A percentile compares a stretch with the other conserved stretches of the same genome.
Conservation (phyloP, 2,329 filamentous ascomycete genomes). For the Septoria petroselini region DNA sequence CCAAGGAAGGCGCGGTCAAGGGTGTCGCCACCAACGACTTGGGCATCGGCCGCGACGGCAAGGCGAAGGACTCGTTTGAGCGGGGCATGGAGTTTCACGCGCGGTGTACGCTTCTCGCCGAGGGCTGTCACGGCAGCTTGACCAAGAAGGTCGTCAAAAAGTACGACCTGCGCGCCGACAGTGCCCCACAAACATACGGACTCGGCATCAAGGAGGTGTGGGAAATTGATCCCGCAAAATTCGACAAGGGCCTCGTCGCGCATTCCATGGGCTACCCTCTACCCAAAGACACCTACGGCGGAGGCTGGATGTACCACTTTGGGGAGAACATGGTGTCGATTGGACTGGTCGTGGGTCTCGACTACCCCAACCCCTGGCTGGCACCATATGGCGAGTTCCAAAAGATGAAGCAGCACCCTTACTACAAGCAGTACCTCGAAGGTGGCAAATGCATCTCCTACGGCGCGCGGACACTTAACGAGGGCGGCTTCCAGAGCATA, state of each 20-base stretch:
- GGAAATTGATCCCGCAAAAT: constrained; percentile 92
- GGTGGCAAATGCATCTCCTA: constrained; percentile 98
- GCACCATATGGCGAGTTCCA: constrained; percentile 96
- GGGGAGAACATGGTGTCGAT: constrained; percentile 93
- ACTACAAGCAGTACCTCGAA: constrained; percentile 82
- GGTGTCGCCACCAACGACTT: constrained; percentile 96
- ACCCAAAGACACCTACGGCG: constrained; percentile 84
- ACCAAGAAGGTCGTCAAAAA: constrained; percentile 94
- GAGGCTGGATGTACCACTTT: constrained; percentile 99
- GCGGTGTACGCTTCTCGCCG: constrained; percentile 82
- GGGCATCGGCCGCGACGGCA: constrained; percentile 75
- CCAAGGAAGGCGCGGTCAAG: constrained; percentile 78
- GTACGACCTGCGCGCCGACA: constrained; percentile 83
- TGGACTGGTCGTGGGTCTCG: constrained; percentile 85
- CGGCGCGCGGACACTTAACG: constrained; percentile 83
- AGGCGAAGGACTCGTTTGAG: constrained; percentile 86
- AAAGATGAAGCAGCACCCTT: constrained; percentile 96
- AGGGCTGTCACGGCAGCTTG: constrained; percentile 93
- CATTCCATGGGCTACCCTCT: constrained; percentile 94
- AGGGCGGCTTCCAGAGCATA: constrained; percentile 96
- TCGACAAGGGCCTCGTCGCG: constrained; percentile 76
- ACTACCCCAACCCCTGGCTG: constrained; percentile 95
- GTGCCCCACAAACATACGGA: constrained; percentile 91
- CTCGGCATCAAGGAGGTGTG: constrained; percentile 95
- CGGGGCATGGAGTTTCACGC: constrained; percentile 98